Conservation (phyloP, 1,284 basidiomycete genomes). For the Trichosporon ovoides region DNA sequence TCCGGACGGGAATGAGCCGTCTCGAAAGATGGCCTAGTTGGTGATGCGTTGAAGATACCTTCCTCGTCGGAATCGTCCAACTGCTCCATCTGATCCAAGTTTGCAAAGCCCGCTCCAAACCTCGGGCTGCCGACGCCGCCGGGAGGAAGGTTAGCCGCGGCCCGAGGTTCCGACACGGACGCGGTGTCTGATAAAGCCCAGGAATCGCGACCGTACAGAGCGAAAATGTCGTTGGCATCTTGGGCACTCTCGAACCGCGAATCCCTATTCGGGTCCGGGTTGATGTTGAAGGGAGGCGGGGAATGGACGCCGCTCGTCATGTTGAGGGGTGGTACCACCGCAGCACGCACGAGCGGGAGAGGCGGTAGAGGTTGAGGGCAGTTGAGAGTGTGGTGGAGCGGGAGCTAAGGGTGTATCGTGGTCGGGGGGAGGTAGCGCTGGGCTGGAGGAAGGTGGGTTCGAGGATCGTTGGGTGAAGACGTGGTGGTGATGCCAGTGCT, state of each 20-base stretch:
- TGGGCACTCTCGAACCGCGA: slow-evolving; percentile 23
- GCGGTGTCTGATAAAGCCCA: slow-evolving; percentile 10
- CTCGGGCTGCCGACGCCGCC: background rate
- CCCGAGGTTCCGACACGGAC: background rate
- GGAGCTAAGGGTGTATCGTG: too few relatives aligned
- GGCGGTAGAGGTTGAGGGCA: too few relatives aligned
- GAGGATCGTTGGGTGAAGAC: background rate
- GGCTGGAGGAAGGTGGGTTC: too few relatives aligned
- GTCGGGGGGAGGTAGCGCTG: too few relatives aligned
- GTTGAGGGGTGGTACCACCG: background rate
- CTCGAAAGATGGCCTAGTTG: background rate
- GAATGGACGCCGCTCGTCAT: background rate
- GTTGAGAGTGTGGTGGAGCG: too few relatives aligned
- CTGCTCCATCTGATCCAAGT: slow-evolving; percentile 2
- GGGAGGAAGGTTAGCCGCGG: background rate
- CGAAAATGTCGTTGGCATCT: slow-evolving; percentile 30
- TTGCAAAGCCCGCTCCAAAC: background rate
- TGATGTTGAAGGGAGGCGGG: slow-evolving; percentile 5
- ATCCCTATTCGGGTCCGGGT: slow-evolving; percentile 9
- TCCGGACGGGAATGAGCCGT: background rate
- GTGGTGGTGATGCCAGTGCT: too few relatives aligned
- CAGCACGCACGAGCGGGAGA: too few relatives aligned
- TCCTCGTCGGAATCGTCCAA: slow-evolving; percentile 4
- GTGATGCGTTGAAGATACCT: background rate
- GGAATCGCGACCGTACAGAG: slow-evolving; percentile 27